Percentiles rank a stretch among this genome's conserved stretches.
Conservation (phyloP, 495 filamentous ascomycete genomes). For the Penicillium dipodomyicola region DNA sequence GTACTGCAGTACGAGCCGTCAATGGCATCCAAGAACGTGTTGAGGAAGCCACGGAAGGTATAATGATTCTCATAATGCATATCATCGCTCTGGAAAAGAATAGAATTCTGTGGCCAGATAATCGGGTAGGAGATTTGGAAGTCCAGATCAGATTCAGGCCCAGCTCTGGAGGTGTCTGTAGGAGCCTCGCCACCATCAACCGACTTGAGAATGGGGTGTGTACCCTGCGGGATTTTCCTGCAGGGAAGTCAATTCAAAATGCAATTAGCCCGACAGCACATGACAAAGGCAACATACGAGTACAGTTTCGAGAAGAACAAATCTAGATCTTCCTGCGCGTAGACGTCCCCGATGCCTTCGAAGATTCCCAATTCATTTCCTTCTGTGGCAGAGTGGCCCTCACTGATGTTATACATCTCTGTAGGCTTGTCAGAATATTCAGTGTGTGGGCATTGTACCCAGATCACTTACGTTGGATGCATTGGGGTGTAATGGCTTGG, state of each 20-base stretch:
- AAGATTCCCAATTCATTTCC: conserved; percentile 49
- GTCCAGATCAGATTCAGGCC: conserved; percentile 50
- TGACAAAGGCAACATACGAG: conserved; percentile 15
- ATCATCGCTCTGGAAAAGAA: conserved; percentile 60
- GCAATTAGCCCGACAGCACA: neutral
- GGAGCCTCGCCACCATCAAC: conserved; percentile 47
- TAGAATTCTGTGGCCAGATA: conserved; percentile 58
- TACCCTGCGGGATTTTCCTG: conserved; percentile 37
- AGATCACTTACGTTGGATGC: conserved; percentile 25
- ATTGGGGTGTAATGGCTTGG: conserved; percentile 31
- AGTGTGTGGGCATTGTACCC: neutral
- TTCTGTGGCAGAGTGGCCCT: conserved; percentile 31
- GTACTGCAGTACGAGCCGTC: conserved; percentile 58
- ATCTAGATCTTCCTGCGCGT: conserved; percentile 57
- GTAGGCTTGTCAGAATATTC: neutral
- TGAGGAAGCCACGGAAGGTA: conserved; percentile 34
- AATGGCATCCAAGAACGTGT: conserved; percentile 58
- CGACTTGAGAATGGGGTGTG: conserved; percentile 38
- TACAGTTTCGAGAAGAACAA: conserved; percentile 52
- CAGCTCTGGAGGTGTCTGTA: conserved; percentile 30
- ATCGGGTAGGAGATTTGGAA: conserved; percentile 51
- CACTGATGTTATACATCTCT: conserved; percentile 47
- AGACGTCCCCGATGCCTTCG: conserved; percentile 41
- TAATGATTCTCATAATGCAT: conserved; percentile 48
- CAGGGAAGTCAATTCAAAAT: neutral